These are phyloP conservation scores for Cerioporus squamosus DNA, from an alignment of 1,284 basidiomycete genomes.

Conservation along the genomic window DNA sequence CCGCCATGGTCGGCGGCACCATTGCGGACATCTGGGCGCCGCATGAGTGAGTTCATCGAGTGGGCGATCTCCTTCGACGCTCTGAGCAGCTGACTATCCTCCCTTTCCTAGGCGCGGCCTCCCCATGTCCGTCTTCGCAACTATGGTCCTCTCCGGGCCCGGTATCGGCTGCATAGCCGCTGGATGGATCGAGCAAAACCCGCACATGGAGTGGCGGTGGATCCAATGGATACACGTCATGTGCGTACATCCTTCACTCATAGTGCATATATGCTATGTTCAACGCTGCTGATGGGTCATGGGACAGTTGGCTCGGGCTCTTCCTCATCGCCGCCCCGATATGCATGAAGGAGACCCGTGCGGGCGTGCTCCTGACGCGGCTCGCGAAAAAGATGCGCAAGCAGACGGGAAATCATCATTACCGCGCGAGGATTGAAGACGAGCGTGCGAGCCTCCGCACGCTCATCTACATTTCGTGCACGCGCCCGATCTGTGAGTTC, in stretches of 20 bases:
- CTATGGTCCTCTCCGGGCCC: constrained; percentile 61
- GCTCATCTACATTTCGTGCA: constrained; percentile 69
- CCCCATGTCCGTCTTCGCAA: too few relatives aligned
- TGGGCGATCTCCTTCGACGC: neutral
- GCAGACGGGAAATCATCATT: constrained; percentile 60
- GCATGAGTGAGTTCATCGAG: constrained; percentile 46
- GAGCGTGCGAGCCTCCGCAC: constrained; percentile 57
- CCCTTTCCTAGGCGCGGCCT: too few relatives aligned
- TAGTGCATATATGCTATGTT: neutral
- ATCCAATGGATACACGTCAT: constrained; percentile 82
- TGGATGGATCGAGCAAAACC: constrained; percentile 73
- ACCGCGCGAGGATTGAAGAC: constrained; percentile 68
- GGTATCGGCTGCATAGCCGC: constrained; percentile 70
- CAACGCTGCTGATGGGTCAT: constrained; percentile 1
- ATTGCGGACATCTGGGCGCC: constrained; percentile 74
- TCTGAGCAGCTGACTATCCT: too few relatives aligned
- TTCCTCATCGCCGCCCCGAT: constrained; percentile 50
- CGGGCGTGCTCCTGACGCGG: constrained; percentile 62
- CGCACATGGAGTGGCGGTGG: constrained; percentile 74
- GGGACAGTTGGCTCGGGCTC: constrained; percentile 46
- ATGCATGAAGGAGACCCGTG: constrained; percentile 66
- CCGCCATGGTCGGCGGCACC: constrained; percentile 81
- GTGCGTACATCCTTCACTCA: constrained; percentile 41
- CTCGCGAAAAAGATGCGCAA: constrained; percentile 64
- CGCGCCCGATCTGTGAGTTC: constrained; percentile 65